Evolutionary conservation across 1,139 yeast species (phyloP).

Genomic region (Sugiyamaella paludigena): DNA sequence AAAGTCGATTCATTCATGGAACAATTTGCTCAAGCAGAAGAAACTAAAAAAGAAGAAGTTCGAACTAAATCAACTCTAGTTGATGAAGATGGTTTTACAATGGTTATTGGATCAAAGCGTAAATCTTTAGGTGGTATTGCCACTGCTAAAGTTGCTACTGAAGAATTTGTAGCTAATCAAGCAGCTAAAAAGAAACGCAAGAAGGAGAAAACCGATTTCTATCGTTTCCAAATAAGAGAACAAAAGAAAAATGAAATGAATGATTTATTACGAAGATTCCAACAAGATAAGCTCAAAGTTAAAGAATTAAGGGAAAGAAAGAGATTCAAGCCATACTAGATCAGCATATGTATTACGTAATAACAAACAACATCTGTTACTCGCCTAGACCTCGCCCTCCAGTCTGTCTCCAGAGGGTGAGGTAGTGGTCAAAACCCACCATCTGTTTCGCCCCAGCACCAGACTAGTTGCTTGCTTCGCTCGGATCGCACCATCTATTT

Average conservation of each 20-base stretch:
- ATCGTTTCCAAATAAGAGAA: constrained; percentile 93
- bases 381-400: too few relatives aligned
- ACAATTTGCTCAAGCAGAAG: constrained; percentile 71
- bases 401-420: too few relatives aligned
- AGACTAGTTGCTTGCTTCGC: too few relatives aligned
- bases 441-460: too few relatives aligned
- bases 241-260: constrained; percentile 91
- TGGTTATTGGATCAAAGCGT: constrained; percentile 83
- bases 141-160: constrained; percentile 32
- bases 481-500: too few relatives aligned
- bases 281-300: constrained; percentile 85
- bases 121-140: constrained; percentile 52
- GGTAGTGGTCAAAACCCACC: too few relatives aligned
- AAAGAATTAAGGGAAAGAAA: constrained; percentile 73
- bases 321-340: constrained; percentile 77
- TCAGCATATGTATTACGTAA: background rate
- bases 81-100: constrained; percentile 91
- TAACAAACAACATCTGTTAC: too few relatives aligned
- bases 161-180: constrained; percentile 43
- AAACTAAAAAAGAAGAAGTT: constrained; percentile 56
- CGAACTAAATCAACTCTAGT: constrained; percentile 46
- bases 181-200: constrained; percentile 53
- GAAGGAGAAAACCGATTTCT: constrained; percentile 88
- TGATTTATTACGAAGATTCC: constrained; percentile 76
- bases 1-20: constrained; percentile 59